Base-by-base conservation (phyloP, 306 rosid species). In the Lathyrus aphaca region DNA sequence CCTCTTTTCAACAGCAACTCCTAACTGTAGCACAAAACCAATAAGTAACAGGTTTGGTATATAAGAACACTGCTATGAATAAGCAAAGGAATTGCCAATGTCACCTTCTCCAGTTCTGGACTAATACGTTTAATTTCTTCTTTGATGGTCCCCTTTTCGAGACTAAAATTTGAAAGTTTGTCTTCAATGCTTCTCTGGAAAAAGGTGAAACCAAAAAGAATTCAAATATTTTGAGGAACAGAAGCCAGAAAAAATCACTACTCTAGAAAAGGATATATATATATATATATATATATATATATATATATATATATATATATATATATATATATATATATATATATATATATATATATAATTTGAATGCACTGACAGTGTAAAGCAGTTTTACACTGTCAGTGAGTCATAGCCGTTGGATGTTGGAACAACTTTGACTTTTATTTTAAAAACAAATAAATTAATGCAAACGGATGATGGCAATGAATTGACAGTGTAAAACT, bases 171-270 rank as follows among this genome's bases (percentile, higher is more conserved):
- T 60, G 75, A 78, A 79, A 95, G 88, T 69, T 95, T 95, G 85
- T 95, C 99, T 63, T 82, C 88, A 21, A 91, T 91, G 86, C 99
- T 91, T 82, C 59, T 54, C 99, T 95, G 95, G 67, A 30, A 59
- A 64, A 62, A 66, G 66, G 49, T 67, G 64, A 69, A 21, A 54
- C 37, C 30, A 55, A 17, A 54, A 63, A 29, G 2, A 40, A 66
- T 45, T 76, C 66, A 70, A 76, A 69, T 76, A 71, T 69, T 30
- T 46, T 10, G 38, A 38, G 35, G 67, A 51, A 27, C 64, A 77
- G 18, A 62, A 54, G 37, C 29, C 42, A 59, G 21, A 58, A 64
- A 66, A 66, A 21, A 50, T 49, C 43, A 56, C 27, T 64, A 30
- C 56, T 5, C 42, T 30, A 18, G 38, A 21, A 17, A 64, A 66